Conservation (phyloP, 345 rosid genomes). For the Melastoma malabathricum region DNA sequence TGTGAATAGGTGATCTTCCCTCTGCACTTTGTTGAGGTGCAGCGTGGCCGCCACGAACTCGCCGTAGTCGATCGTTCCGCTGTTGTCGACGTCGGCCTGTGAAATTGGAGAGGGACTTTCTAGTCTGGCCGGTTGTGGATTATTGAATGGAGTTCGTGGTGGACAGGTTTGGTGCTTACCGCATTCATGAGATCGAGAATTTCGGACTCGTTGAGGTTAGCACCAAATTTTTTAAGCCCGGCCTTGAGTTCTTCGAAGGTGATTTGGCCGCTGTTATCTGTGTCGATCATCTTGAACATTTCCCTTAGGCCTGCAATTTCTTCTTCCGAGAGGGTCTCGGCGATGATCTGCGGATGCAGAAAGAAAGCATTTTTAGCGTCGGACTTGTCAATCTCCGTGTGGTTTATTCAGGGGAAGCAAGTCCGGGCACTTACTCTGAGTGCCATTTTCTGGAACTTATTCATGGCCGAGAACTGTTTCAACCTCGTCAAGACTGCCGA, state of each 20-base stretch:
- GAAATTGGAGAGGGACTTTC: neutral
- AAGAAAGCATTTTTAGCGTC: too few relatives aligned
- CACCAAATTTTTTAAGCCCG: slow-evolving; percentile 51
- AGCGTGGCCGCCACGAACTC: slow-evolving; percentile 65
- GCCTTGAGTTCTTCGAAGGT: slow-evolving; percentile 71
- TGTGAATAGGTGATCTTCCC: slow-evolving; percentile 43
- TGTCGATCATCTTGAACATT: slow-evolving; percentile 57
- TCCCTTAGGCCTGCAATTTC: slow-evolving; percentile 69
- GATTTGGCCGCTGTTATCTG: slow-evolving; percentile 55
- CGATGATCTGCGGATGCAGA: slow-evolving; percentile 36
- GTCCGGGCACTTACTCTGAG: slow-evolving; percentile 33
- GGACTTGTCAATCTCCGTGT: neutral
- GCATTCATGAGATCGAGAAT: slow-evolving; percentile 53
- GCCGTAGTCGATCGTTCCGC: slow-evolving; percentile 60
- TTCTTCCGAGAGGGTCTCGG: slow-evolving; percentile 62
- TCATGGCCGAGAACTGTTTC: slow-evolving; percentile 78
- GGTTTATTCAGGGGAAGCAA: neutral
- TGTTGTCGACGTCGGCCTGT: slow-evolving; percentile 66
- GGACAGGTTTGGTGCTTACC: slow-evolving; percentile 21
- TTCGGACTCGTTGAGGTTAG: slow-evolving; percentile 54
- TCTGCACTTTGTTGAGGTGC: slow-evolving; percentile 44
- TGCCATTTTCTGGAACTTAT: slow-evolving; percentile 78
- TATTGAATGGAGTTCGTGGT: too few relatives aligned
- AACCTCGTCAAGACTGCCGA: slow-evolving; percentile 52
- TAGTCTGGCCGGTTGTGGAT: too few relatives aligned